These are phyloP conservation scores for Neurospora tetraspora DNA, from an alignment of 495 filamentous ascomycete species.

Conservation along the genomic window DNA sequence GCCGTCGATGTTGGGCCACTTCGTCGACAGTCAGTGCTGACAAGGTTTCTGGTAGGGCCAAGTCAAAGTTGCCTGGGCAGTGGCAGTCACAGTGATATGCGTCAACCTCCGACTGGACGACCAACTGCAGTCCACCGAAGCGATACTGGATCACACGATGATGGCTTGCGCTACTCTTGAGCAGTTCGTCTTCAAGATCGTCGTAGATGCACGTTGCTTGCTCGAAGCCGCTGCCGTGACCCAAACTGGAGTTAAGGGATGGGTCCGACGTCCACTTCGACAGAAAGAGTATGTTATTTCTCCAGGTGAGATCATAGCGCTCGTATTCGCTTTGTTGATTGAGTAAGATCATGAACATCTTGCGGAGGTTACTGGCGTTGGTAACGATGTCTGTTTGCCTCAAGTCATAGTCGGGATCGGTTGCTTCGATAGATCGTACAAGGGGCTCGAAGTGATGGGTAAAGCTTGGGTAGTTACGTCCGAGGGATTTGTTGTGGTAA, in stretches of 20 bases:
- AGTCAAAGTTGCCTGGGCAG: not conserved
- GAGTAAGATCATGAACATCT: conserved; percentile 13
- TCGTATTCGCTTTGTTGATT: not conserved
- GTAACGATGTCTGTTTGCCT: conserved; percentile 6
- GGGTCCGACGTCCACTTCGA: conserved; percentile 15
- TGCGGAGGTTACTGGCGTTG: conserved; percentile 16
- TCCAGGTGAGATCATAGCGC: conserved; percentile 14
- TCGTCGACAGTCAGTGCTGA: not conserved
- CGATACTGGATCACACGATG: conserved; percentile 16
- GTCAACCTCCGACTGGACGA: conserved; percentile 19
- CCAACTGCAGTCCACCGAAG: conserved; percentile 10
- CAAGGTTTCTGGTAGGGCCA: not conserved
- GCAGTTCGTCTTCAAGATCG: not conserved
- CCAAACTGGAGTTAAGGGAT: not conserved
- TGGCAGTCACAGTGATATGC: conserved; percentile 11
- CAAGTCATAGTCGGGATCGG: conserved; percentile 5
- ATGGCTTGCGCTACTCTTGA: conserved; percentile 14
- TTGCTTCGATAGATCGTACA: conserved; percentile 8
- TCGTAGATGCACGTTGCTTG: conserved; percentile 11
- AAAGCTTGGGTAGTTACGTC: conserved; percentile 1
- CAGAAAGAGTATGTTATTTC: conserved; percentile 4
- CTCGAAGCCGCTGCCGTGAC: conserved; percentile 16
- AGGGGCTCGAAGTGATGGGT: conserved; percentile 14
- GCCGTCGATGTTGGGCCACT: not conserved
- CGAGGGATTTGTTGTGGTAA: not conserved